Conservation (phyloP, 768 basidiomycete species). For the Royoungia palumana region DNA sequence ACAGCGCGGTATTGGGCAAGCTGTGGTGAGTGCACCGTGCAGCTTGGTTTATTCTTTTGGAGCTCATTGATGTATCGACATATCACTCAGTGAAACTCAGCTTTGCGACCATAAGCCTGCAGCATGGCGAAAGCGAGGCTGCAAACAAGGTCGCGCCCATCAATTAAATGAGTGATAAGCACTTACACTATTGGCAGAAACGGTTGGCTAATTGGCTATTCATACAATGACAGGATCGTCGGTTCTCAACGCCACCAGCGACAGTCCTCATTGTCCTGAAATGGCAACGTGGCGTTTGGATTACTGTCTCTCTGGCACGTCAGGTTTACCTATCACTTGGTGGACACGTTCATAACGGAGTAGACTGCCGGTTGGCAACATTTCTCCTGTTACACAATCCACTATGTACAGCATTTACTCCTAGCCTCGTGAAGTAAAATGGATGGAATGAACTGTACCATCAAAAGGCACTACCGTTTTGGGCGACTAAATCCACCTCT, state of each 20-base stretch:
- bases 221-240: not conserved
- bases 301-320: too few relatives aligned
- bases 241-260: not conserved
- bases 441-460: too few relatives aligned
- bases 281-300: not conserved
- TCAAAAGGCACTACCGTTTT: slow-evolving; percentile 20
- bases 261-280: not conserved
- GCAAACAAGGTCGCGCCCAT: not conserved
- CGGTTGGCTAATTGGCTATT: too few relatives aligned
- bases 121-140: slow-evolving; percentile 1
- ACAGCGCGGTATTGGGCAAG: slow-evolving; percentile 3
- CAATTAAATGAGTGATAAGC: not conserved
- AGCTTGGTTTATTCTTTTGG: not conserved
- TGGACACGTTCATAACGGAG: too few relatives aligned
- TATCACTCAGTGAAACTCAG: not conserved
- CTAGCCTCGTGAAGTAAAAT: not conserved
- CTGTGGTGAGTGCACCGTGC: slow-evolving; percentile 10
- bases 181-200: too few relatives aligned
- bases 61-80: not conserved
- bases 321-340: too few relatives aligned
- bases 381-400: not conserved
- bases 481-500: slow-evolving; percentile 18
- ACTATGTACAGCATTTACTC: not conserved
- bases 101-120: not conserved
- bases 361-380: too few relatives aligned